Evolutionary conservation across 2,329 filamentous ascomycete species (phyloP).

Genomic region (Capronia coronata): DNA sequence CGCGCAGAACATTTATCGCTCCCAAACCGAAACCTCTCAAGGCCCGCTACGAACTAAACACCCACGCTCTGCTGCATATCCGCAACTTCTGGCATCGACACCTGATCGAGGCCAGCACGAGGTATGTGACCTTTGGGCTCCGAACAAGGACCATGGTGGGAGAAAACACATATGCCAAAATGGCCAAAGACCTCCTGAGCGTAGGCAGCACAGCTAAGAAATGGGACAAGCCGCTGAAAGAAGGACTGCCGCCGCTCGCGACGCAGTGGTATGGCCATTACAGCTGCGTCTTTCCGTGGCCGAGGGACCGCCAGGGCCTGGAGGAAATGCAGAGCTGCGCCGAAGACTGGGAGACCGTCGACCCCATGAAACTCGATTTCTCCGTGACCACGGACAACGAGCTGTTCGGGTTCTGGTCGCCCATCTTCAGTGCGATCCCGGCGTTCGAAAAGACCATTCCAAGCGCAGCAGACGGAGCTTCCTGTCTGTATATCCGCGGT

Average conservation of each 20-base stretch:
- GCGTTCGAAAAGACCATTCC: slow-evolving; percentile 21
- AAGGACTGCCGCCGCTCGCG: slow-evolving; percentile 4
- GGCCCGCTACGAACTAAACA: slow-evolving; percentile 27
- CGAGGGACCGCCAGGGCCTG: slow-evolving; percentile 25
- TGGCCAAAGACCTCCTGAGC: slow-evolving; percentile 20
- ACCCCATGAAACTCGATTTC: slow-evolving; percentile 26
- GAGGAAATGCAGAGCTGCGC: slow-evolving; percentile 35
- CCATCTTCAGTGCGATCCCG: slow-evolving; percentile 23
- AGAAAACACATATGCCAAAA: slow-evolving; percentile 25
- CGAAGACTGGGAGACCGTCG: slow-evolving; percentile 28
- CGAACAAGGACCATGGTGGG: slow-evolving; percentile 12
- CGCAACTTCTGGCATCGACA: slow-evolving; percentile 41
- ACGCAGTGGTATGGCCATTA: slow-evolving; percentile 27
- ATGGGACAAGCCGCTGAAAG: slow-evolving; percentile 22
- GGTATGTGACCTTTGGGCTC: background rate
- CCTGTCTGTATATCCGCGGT: slow-evolving; percentile 20
- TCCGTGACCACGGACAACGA: slow-evolving; percentile 12
- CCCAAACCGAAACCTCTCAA: slow-evolving; percentile 4
- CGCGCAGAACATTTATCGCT: background rate
- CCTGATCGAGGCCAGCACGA: slow-evolving; percentile 29
- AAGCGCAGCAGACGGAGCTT: background rate
- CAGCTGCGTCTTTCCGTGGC: slow-evolving; percentile 35
- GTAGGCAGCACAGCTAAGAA: slow-evolving; percentile 15
- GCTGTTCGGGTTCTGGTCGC: slow-evolving; percentile 21
- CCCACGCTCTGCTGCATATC: slow-evolving; percentile 35